Percentiles rank a stretch among this genome's conserved stretches.
Evolutionary conservation across 768 basidiomycete species (phyloP).

Genomic region (Auricularia cornea): DNA sequence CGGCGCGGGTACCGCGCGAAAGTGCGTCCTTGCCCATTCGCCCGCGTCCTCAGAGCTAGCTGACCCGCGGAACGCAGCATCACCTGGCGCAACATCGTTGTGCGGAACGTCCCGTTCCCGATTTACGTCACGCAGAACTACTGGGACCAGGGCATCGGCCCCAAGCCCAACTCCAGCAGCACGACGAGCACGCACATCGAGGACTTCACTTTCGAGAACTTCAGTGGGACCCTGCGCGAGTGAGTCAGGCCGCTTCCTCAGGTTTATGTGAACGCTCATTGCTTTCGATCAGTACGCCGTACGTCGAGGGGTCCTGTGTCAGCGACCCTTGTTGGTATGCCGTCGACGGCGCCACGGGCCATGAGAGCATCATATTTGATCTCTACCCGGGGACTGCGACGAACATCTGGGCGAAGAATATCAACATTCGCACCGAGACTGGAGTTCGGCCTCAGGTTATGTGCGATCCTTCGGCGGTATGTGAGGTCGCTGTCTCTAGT

Average conservation of each 20-base stretch:
- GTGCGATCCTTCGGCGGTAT: slow-evolving; percentile 35
- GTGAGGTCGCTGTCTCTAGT: too few species aligned
- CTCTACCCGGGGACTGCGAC: slow-evolving; percentile 46
- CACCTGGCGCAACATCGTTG: slow-evolving; percentile 50
- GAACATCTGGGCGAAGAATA: slow-evolving; percentile 42
- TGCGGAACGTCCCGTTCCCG: slow-evolving; percentile 49
- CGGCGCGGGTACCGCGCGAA: slow-evolving; percentile 48
- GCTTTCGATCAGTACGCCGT: slow-evolving; percentile 28
- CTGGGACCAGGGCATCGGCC: slow-evolving; percentile 49
- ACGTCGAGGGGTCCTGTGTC: slow-evolving; percentile 51
- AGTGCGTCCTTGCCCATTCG: slow-evolving; percentile 26
- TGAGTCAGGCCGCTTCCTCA: slow-evolving; percentile 7
- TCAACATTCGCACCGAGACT: slow-evolving; percentile 38
- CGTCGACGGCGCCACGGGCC: slow-evolving; percentile 46
- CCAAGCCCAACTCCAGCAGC: slow-evolving; percentile 35
- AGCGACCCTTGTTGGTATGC: slow-evolving; percentile 55
- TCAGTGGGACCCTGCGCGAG: slow-evolving; percentile 45
- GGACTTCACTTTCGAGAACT: slow-evolving; percentile 48
- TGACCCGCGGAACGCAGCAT: slow-evolving; percentile 25
- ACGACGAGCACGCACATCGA: slow-evolving; percentile 47
- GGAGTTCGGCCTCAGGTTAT: slow-evolving; percentile 37
- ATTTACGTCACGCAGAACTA: slow-evolving; percentile 61
- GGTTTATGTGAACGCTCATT: background rate
- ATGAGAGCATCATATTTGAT: slow-evolving; percentile 52
- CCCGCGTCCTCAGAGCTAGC: background rate